phyloP scores from a whole-genome alignment of 208 protist species.

The Trypanosomatidae sp. region DNA sequence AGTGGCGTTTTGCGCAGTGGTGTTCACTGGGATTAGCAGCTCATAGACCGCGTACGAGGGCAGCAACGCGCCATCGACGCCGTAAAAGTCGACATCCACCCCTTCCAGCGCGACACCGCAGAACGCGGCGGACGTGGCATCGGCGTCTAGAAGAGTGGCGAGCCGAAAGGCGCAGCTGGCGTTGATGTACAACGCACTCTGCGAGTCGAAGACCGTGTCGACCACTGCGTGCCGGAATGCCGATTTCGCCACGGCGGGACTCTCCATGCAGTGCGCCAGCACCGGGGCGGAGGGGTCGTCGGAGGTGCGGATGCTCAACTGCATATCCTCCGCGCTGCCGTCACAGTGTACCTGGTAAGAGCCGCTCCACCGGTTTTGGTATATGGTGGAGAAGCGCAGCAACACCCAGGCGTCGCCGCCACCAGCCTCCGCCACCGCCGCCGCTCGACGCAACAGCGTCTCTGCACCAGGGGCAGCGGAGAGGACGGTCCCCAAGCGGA shows the following conservation, averaged over 20 bases:
- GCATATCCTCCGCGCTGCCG: conserved; percentile 34
- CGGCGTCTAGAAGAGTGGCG: conserved; percentile 5
- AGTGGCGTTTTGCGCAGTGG: not conserved
- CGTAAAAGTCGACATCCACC: not conserved
- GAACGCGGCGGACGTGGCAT: conserved; percentile 13
- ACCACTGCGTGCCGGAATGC: conserved; percentile 14
- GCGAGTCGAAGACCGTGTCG: conserved; percentile 1
- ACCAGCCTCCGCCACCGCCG: conserved; percentile 1
- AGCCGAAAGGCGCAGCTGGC: conserved; percentile 33
- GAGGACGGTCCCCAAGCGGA: conserved; percentile 1
- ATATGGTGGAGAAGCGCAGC: conserved; percentile 24
- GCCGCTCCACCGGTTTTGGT: conserved; percentile 21
- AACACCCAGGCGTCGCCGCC: conserved; percentile 6
- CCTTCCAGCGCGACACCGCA: conserved; percentile 43
- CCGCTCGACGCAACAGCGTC: not conserved
- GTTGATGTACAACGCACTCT: conserved; percentile 21
- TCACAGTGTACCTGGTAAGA: conserved; percentile 38
- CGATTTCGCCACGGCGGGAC: not conserved
- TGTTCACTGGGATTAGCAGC: conserved; percentile 6
- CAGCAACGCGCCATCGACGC: too few species aligned
- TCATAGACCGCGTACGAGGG: conserved; percentile 27
- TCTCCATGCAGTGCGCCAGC: conserved; percentile 4
- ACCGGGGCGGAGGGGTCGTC: not conserved
- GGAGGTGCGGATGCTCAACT: conserved; percentile 5
- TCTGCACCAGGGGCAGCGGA: not conserved